These are phyloP conservation scores for Pseudozyma sp. DNA, from an alignment of 1,284 basidiomycete species.

Conservation along the genomic window DNA sequence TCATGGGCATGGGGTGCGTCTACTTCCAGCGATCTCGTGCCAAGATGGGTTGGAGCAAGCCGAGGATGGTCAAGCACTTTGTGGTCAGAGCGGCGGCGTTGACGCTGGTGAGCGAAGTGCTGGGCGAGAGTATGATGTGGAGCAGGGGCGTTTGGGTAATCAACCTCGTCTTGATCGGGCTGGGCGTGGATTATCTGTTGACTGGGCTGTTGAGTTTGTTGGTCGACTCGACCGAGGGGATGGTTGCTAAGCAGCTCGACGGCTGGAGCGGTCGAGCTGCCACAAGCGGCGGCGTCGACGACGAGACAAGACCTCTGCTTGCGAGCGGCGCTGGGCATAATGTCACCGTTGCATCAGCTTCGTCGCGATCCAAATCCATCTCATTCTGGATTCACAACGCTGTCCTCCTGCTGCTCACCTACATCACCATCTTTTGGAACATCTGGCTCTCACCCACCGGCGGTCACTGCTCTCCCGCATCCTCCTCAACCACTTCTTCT, in stretches of 20 bases:
- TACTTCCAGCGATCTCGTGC: constrained; percentile 44
- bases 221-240: constrained; percentile 20
- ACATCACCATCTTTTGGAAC: constrained; percentile 47
- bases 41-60: constrained; percentile 26
- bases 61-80: constrained; percentile 31
- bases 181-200: constrained; percentile 52
- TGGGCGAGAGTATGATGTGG: constrained; percentile 28
- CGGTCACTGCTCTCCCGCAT: constrained; percentile 28
- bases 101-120: constrained; percentile 42
- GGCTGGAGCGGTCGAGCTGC: not conserved
- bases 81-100: constrained; percentile 32
- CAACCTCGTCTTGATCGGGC: constrained; percentile 52
- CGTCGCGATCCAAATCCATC: constrained; percentile 6
- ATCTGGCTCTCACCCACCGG: constrained; percentile 43
- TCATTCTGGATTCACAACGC: constrained; percentile 47
- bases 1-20: constrained; percentile 56
- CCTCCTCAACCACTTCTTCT: not conserved
- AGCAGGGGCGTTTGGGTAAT: constrained; percentile 17
- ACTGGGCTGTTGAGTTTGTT: constrained; percentile 39
- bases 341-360: not conserved
- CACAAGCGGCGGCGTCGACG: not conserved
- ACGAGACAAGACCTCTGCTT: constrained; percentile 4
- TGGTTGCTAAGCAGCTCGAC: constrained; percentile 17
- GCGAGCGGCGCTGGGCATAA: not conserved
- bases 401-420: constrained; percentile 25